Base-by-base conservation (phyloP, 1,284 basidiomycete species). In the Cryptococcus floricola region DNA sequence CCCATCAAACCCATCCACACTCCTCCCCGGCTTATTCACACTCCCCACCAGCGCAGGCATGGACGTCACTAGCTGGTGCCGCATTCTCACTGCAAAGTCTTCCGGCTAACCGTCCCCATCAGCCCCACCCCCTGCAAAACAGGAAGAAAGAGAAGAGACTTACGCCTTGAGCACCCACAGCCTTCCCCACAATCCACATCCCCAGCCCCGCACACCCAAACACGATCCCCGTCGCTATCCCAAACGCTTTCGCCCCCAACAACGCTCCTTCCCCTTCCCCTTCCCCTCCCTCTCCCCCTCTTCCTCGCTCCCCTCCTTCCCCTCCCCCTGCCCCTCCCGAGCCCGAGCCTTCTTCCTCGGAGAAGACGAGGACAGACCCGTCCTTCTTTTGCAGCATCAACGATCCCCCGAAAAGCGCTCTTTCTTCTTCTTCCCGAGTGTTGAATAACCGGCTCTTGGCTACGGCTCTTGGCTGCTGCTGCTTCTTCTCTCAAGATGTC, bases 211-310 rank as follows among this genome's bases (percentile, higher is more conserved):
- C 66, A 42, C 56, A 66, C 1, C 65, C 63, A 38, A 65, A 62
- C 0, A 75, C 73, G 14, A 74, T 48, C 8, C 62, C 68, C 27
- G 73, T 74, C 9, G 73, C 73, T 45, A 71, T 67, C 1, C 61
- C 69, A 5, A 75, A 64, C 14, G 73, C 73, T 57, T 74, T 61
- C 39, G 67, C 55, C 2, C 64, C 70, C 14, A 69, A 44, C 59
- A 63, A 62, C 6, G 61, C 54, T 1, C 50, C 45, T 18, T 46
- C 44, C 19, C 28, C 10, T 42, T 18, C 46, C 46, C 34, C n/a
- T n/a, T n/a, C n/a, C n/a, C n/a, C 38, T n/a, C 28, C 46, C 46
- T 47, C n/a, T n/a, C n/a, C n/a, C n/a, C n/a, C 12, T 19, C 16
- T 19, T n/a, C n/a, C n/a, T n/a, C n/a, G n/a, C n/a, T n/a, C n/a